These are phyloP conservation scores for Rachicladosporium sp. DNA, from an alignment of 2,329 filamentous ascomycete species.

Conservation along the genomic window DNA sequence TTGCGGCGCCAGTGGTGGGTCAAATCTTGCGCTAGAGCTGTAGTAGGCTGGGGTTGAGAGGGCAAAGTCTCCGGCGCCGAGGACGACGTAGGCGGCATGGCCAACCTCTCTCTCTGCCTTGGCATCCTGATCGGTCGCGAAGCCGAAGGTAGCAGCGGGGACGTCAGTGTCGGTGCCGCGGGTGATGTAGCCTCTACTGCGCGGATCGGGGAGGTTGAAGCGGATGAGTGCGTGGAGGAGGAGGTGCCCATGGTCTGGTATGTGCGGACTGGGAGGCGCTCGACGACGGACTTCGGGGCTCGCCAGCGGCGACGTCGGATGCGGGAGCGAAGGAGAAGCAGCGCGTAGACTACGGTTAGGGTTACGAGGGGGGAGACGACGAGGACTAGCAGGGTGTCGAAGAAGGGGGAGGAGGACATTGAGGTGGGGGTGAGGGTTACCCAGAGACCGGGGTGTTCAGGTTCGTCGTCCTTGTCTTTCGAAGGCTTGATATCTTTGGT, in stretches of 20 bases:
- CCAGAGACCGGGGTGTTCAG: slow-evolving; percentile 69
- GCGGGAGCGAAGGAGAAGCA: slow-evolving; percentile 75
- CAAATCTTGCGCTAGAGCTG: slow-evolving; percentile 26
- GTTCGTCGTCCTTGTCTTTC: slow-evolving; percentile 3
- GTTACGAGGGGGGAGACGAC: slow-evolving; percentile 90
- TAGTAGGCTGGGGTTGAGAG: slow-evolving; percentile 9
- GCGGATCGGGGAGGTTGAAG: slow-evolving; percentile 8
- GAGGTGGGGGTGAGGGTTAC: slow-evolving; percentile 90
- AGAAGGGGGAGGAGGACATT: slow-evolving; percentile 79
- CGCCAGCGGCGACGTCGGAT: slow-evolving; percentile 85
- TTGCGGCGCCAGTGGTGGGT: slow-evolving; percentile 49
- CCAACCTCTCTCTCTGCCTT: no score
- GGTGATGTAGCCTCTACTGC: slow-evolving; percentile 6
- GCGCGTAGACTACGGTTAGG: slow-evolving; percentile 79
- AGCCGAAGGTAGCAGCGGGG: slow-evolving; percentile 56
- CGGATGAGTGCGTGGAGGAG: slow-evolving; percentile 31
- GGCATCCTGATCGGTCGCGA: slow-evolving; percentile 25
- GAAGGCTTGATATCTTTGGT: slow-evolving; percentile 4
- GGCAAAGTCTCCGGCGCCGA: no score
- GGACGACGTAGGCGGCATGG: no score
- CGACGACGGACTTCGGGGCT: slow-evolving; percentile 89
- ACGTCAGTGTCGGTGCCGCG: slow-evolving; percentile 49
- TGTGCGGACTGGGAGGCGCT: slow-evolving; percentile 84
- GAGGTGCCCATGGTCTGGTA: slow-evolving; percentile 71
- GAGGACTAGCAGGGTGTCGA: slow-evolving; percentile 92